Evolutionary conservation across 1,284 basidiomycete species (phyloP), one percentile per base, ranked within the genome.

Genomic region (Rhodotorula sp.): DNA sequence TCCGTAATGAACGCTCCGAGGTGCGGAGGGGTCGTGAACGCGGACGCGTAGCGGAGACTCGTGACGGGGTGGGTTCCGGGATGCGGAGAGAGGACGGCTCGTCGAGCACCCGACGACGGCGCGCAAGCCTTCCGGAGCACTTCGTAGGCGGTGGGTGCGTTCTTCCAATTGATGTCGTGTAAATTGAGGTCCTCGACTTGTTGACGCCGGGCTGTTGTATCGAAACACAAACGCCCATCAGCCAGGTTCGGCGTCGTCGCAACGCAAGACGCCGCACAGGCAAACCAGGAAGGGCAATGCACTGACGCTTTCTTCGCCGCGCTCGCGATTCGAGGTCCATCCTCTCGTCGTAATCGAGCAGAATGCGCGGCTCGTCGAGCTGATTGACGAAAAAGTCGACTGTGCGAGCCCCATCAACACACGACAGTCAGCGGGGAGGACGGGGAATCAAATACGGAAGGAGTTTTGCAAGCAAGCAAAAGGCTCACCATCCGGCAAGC

Each of bases 321-420:
- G 12, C 47, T 57, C 3, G 47, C 16, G 43, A 21, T 49, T 68
- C 69, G 10, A 73, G 62, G 14, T 51, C 58, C 1, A 20, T 26
- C 5, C 69, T 48, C 23, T 60, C 16, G 51, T 65, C 60, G 51
- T 65, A 71, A 16, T 66, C 60, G 2, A 73, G 16, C 3, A 66
- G 23, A 18, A 73, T 66, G 6, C 72, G 58, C 5, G 69, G 69
- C 54, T 73, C 72, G 63, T 73, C 72, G 52, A 70, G 54, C 34
- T 58, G 60, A 48, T 68, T 73, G 49, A 73, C 48, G 31, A 65
- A 71, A 18, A 71, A 58, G 63, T 73, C 72, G 47, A 71, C 72
- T 70, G n/a, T n/a, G 61, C 34, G 21, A 16, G 20, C 21, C n/a
- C 23, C 4, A 43, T 14, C 39, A 43, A 43, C 10, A 10, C 21